Evolutionary conservation across 2,329 filamentous ascomycete genomes (phyloP).

Genomic region (Coleophoma cylindrospora): DNA sequence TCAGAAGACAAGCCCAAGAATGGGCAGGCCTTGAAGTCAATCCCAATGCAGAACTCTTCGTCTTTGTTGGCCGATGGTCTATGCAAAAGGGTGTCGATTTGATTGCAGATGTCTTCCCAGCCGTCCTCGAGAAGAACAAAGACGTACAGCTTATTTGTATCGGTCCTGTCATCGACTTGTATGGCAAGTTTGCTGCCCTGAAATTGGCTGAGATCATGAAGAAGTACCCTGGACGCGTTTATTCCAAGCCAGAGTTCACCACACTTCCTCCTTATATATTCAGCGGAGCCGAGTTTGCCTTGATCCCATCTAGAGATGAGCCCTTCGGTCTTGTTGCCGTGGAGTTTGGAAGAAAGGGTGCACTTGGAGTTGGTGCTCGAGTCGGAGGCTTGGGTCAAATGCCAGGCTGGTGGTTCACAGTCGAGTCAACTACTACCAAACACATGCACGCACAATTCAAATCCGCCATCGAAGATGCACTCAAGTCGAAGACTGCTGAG

Average conservation of each 20-base stretch:
- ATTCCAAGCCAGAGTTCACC: slow-evolving; percentile 61
- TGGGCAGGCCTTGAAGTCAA: slow-evolving; percentile 60
- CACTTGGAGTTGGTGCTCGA: slow-evolving; percentile 58
- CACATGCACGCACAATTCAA: slow-evolving; percentile 62
- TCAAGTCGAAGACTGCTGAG: slow-evolving; percentile 48
- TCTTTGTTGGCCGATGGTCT: slow-evolving; percentile 64
- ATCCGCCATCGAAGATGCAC: slow-evolving; percentile 53
- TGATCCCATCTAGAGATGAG: slow-evolving; percentile 65
- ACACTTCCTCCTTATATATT: slow-evolving; percentile 59
- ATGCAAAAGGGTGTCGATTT: slow-evolving; percentile 65
- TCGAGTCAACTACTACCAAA: slow-evolving; percentile 56
- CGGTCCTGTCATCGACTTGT: slow-evolving; percentile 62
- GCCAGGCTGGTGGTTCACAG: slow-evolving; percentile 68
- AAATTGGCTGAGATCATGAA: slow-evolving; percentile 60
- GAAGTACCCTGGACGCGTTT: slow-evolving; percentile 58
- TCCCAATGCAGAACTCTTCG: slow-evolving; percentile 56
- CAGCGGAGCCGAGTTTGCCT: slow-evolving; percentile 59
- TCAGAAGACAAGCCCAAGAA: slow-evolving; percentile 57
- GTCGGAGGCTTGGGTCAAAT: slow-evolving; percentile 63
- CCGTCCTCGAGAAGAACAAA: slow-evolving; percentile 51
- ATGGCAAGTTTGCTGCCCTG: slow-evolving; percentile 60
- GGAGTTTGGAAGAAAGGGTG: slow-evolving; percentile 64
- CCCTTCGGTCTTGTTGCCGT: slow-evolving; percentile 64
- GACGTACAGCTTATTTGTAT: slow-evolving; percentile 57
- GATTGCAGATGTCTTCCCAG: slow-evolving; percentile 62